These are phyloP conservation scores for Sambucus nigra DNA, from an alignment of 129 eudicot genomes.

Conservation along the genomic window DNA sequence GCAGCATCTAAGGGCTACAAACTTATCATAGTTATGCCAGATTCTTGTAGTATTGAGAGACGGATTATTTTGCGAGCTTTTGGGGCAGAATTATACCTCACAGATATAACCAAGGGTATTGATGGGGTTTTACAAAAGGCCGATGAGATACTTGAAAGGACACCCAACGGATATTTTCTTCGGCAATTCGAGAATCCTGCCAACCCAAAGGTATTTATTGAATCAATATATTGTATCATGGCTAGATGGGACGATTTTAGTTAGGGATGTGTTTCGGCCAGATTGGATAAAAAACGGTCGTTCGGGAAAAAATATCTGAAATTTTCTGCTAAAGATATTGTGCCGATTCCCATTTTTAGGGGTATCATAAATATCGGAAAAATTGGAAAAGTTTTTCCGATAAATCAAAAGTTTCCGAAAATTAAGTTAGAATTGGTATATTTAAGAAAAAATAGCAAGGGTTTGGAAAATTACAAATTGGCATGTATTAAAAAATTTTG, in stretches of 20 bases:
- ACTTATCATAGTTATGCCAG: slow-evolving; percentile 54
- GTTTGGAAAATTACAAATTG: too few relatives aligned
- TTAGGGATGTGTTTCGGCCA: too few relatives aligned
- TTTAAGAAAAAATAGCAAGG: too few relatives aligned
- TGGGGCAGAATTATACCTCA: slow-evolving; percentile 53
- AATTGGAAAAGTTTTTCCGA: too few relatives aligned
- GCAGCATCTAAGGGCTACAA: slow-evolving; percentile 66
- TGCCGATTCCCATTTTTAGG: background rate
- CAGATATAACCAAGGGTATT: slow-evolving; percentile 39
- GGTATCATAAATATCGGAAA: too few relatives aligned
- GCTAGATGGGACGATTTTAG: too few relatives aligned
- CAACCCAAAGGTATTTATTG: slow-evolving; percentile 44
- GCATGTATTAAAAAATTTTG: too few relatives aligned
- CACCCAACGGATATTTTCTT: slow-evolving; percentile 43
- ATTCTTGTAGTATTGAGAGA: slow-evolving; percentile 48
- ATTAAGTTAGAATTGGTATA: too few relatives aligned
- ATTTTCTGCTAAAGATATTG: too few relatives aligned
- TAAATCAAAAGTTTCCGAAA: too few relatives aligned
- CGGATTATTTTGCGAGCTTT: slow-evolving; percentile 50
- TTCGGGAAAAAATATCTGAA: too few relatives aligned
- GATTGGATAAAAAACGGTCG: too few relatives aligned
- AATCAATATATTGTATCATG: background rate
- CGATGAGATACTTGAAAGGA: slow-evolving; percentile 38
- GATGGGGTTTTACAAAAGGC: slow-evolving; percentile 29
- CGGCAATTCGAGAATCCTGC: slow-evolving; percentile 64